Conservation (phyloP, 176 grass and related monocot genomes). For the Triticum turgidum region DNA sequence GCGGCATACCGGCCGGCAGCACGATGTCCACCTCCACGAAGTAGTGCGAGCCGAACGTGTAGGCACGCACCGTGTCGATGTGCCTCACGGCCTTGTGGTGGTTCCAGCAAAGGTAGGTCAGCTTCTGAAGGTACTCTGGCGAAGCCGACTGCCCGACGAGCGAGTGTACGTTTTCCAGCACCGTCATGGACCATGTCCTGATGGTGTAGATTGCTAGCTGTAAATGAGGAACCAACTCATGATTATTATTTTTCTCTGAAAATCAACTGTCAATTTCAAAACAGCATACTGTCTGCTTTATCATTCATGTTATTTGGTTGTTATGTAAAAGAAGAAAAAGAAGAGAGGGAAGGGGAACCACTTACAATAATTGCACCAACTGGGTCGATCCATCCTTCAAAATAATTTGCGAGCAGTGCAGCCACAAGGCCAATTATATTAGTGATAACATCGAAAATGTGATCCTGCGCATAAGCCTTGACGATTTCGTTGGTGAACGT, state of each 20-base stretch:
- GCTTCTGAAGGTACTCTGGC: slow-evolving; percentile 87
- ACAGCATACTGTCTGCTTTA: not conserved
- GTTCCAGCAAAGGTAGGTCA: slow-evolving; percentile 97
- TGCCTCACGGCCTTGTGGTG: slow-evolving; percentile 94
- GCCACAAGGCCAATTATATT: slow-evolving; percentile 92
- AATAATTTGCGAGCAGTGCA: slow-evolving; percentile 76
- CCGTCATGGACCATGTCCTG: slow-evolving; percentile 88
- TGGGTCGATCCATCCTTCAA: slow-evolving; percentile 80
- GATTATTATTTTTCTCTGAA: not conserved
- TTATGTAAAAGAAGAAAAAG: not conserved
- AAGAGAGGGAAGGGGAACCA: not conserved
- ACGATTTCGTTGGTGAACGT: slow-evolving; percentile 90
- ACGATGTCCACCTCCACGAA: slow-evolving; percentile 97
- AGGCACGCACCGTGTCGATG: slow-evolving; percentile 91
- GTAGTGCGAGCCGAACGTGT: slow-evolving; percentile 97
- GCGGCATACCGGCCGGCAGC: slow-evolving; percentile 72
- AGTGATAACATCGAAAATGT: slow-evolving; percentile 93
- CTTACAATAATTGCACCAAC: slow-evolving; percentile 92
- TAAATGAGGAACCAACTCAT: not conserved
- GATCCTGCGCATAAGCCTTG: slow-evolving; percentile 94
- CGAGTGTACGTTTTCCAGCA: slow-evolving; percentile 94
- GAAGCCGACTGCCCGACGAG: slow-evolving; percentile 84
- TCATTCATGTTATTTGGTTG: not conserved
- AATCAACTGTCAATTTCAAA: not conserved
- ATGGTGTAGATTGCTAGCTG: slow-evolving; percentile 93